Evolutionary conservation across 2,329 filamentous ascomycete species (phyloP), one percentile per base, ranked within the genome.

Genomic region (Fusarium newnesense): DNA sequence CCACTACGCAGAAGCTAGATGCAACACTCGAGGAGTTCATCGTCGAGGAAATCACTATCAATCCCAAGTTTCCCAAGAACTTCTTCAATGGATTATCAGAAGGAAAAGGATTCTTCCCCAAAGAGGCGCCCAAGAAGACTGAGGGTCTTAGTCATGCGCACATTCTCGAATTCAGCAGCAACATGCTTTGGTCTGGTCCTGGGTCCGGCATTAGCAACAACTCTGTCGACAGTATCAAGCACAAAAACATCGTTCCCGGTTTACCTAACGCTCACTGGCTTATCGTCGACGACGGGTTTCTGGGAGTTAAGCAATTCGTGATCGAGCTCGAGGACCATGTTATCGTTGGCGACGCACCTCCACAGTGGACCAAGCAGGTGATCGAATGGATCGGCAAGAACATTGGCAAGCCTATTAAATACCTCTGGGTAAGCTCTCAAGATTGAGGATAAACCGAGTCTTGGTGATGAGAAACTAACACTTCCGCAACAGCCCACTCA

Each of bases 91-190:
- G 32, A 12, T 12, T 32, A 5, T 32, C 21, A 2, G 39, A 42
- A 0, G 21, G 39, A 1, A n/a, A 42, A 0, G 39, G 39, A n/a
- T n/a, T 42, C 6, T 42, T 42, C 13, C 39, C 21, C 13, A 42
- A n/a, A 10, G 39, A 42, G 8, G 9, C 21, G 21, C 39, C 39
- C 13, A n/a, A 42, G 21, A n/a, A 2, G 5, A n/a, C 39, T 2
- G 13, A 42, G 3, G 39, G 39, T 42, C 39, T 42, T 4, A n/a
- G 39, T 16, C 21, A 42, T 10, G 21, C 21, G 21, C 39, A 42
- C 21, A 42, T 42, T 9, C 39, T 42, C 21, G 39, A 42, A n/a
- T 42, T 42, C 21, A 15, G 21, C n/a, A 42, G 39, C 39, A 42
- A 42, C n/a, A n/a, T 42, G 39, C 39, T n/a, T 13, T 42, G 39